Base-by-base conservation (phyloP, 371 early-diverging fungal genomes). In the Mortierella sp. region DNA sequence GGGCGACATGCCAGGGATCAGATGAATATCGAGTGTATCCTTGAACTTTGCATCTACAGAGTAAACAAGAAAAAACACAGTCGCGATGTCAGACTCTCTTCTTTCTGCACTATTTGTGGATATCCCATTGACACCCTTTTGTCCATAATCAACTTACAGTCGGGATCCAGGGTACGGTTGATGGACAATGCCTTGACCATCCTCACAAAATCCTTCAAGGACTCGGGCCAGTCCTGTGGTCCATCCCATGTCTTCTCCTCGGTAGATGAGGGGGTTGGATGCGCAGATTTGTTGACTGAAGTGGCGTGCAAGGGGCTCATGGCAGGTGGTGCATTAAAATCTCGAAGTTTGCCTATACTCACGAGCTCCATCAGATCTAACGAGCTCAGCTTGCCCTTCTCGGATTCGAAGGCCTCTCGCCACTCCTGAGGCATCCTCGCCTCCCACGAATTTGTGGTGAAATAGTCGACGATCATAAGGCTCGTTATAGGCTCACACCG, bases 1-100 rank as follows among this genome's bases (percentile, higher is more conserved):
- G 28, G 85, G 88, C 17, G 80, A 84, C 93, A 93, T 92, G n/a
- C 93, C 92, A 19, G 87, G 85, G 26, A 79, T 68, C 31, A 68
- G 37, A 27, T 75, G 69, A 26, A 68, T 68, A 28, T 75, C 75
- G 14, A 75, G 60, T 11, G 75, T 75, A 30, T 75, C 53, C 43
- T 75, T 75, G 64, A 64, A 75, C 50, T 68, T 63, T 48, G 75
- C 54, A 32, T 68, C 75, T 75, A 42, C 19, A 19, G n/a, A n/a
- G n/a, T 44, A 19, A 19, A 31, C 6, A 11, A 23, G 39, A 42
- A 34, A 21, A 7, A 43, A 24, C 27, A 14, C 26, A 46, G n/a
- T n/a, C n/a, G n/a, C n/a, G n/a, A n/a, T n/a, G n/a, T n/a, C n/a
- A n/a, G n/a, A n/a, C n/a, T n/a, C n/a, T n/a, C n/a, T n/a, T n/a